Evolutionary conservation across 495 filamentous ascomycete genomes (phyloP), one percentile per base, ranked within the genome.

Genomic region (Aspergillus affinis): DNA sequence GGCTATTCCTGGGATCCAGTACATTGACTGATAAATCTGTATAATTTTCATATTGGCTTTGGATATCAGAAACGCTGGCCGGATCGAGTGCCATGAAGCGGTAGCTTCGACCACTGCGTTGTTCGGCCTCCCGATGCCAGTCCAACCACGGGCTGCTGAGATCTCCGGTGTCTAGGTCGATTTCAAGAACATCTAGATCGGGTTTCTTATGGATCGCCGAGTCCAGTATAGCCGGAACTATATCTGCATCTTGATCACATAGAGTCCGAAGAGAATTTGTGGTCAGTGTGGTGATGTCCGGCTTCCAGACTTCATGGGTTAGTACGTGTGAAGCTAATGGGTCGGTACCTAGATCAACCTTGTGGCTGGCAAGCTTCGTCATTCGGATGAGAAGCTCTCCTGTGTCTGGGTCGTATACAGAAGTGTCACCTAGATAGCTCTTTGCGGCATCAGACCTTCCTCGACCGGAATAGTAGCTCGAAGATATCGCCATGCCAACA

Each of bases 131-230:
- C 44, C 0, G 69, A 27, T 19, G 29, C 7, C 8, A 44, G 8
- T 74, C 49, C 1, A 75, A 53, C 27, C 79, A 60, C 0, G 51
- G 32, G 20, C 67, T 69, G 0, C 77, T 81, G 7, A 75, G 63
- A n/a, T 69, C 73, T 0, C 77, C 79, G 0, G 79, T 82, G 6
- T 62, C 65, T 6, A 66, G 54, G 45, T 66, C 65, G 21, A 73
- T 58, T 46, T 73, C 71, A 3, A 73, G 41, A 27, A 74, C 47
- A 15, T 45, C 48, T 51, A 68, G 55, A 4, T 27, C 51, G 6
- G 63, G 71, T 48, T 65, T 65, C 10, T 48, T 58, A 48, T 68
- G 60, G 0, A 60, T 20, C 6, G 81, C 59, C 45, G 77, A 69
- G 0, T 54, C 51, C 4, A 77, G 61, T 10, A 73, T 61, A 1